Conservation (phyloP, 345 rosid species). For the Syzygium grande region DNA sequence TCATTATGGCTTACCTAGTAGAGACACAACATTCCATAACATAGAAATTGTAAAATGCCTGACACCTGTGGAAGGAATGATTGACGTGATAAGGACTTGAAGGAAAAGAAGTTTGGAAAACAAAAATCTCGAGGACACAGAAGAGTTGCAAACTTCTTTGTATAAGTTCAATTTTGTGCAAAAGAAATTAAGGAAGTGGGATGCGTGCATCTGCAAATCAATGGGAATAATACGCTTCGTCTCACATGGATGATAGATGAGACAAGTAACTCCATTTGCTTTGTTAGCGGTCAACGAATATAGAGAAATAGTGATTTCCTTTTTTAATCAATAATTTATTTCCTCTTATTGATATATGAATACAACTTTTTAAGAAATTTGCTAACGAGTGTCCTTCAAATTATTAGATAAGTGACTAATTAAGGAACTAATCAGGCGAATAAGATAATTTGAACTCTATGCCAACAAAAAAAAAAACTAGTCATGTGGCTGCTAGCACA, state of each 20-base stretch:
- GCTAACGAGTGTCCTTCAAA: rapidly evolving
- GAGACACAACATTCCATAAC: too few species aligned
- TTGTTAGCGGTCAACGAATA: background rate
- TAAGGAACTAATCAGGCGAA: background rate
- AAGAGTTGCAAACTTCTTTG: background rate
- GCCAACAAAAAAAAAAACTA: background rate
- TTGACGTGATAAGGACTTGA: rapidly evolving
- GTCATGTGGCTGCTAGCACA: background rate
- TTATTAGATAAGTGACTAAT: background rate
- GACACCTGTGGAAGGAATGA: background rate
- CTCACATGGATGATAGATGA: background rate
- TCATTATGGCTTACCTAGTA: background rate
- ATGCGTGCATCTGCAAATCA: background rate
- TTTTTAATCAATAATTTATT: too few species aligned
- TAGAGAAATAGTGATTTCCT: background rate
- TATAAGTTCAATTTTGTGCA: background rate
- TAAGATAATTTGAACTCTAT: background rate
- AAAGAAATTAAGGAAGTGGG: background rate
- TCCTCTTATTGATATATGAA: background rate
- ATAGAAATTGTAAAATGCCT: rapidly evolving
- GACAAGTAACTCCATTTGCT: background rate
- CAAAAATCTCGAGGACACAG: background rate
- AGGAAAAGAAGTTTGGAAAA: background rate
- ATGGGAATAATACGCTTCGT: background rate
- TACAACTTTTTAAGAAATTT: background rate